phyloP scores from a whole-genome alignment of 2,329 filamentous ascomycete genomes.

The Neophaeococcomyces aloes region DNA sequence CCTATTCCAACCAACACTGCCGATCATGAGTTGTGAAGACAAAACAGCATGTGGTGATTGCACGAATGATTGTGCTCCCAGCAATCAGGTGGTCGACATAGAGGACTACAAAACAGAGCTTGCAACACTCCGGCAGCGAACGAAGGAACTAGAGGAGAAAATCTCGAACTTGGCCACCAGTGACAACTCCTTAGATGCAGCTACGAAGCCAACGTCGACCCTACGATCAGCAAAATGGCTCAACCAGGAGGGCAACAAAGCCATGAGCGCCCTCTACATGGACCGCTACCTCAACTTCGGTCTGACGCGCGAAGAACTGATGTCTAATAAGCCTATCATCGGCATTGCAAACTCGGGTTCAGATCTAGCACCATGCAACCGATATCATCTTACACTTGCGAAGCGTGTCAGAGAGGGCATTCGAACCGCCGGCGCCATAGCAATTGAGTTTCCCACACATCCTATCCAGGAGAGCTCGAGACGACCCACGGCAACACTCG shows the following conservation, averaged over 20 bases:
- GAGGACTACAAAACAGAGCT: conserved; percentile 34
- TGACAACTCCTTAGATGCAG: conserved; percentile 8
- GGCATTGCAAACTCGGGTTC: conserved; percentile 44
- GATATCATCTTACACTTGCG: conserved; percentile 39
- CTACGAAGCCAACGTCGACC: conserved; percentile 17
- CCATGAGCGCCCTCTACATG: conserved; percentile 39
- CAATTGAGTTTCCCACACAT: conserved; percentile 44
- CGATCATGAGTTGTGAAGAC: background rate
- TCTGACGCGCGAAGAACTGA: conserved; percentile 39
- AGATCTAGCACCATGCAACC: conserved; percentile 42
- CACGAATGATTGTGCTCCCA: background rate
- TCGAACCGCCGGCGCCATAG: conserved; percentile 39
- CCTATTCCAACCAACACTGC: too few relatives aligned
- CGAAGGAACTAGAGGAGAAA: conserved; percentile 29
- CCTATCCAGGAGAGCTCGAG: conserved; percentile 42
- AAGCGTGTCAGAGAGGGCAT: conserved; percentile 44
- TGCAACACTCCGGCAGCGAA: conserved; percentile 29
- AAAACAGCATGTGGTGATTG: conserved; percentile 6
- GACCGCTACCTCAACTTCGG: conserved; percentile 44
- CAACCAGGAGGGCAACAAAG: conserved; percentile 32
- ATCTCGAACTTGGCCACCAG: conserved; percentile 24
- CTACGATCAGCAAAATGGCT: conserved; percentile 39
- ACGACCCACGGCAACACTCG: conserved; percentile 40
- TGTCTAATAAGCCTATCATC: conserved; percentile 41
- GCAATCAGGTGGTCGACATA: conserved; percentile 19